Base-by-base conservation (phyloP, 768 basidiomycete genomes). In the Pholiota conissans region DNA sequence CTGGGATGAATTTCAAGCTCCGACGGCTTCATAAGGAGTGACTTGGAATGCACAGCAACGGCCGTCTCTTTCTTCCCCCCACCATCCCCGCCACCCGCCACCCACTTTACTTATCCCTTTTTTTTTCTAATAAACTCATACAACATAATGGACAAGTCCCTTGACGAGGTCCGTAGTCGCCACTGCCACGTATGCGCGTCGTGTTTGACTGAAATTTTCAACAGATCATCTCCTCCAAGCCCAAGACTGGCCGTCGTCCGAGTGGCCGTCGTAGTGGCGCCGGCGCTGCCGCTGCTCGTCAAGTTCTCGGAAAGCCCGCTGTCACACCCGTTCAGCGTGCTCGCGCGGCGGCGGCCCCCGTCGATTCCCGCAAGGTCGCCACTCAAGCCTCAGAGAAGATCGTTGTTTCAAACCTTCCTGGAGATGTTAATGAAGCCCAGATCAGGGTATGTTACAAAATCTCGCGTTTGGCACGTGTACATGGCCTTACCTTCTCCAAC, bases 361-460 rank as follows among this genome's bases (percentile, higher is more conserved):
- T 74, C 35, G 72, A 71, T 29, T 76, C 75, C 13, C 74, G 76
- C 18, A 69, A 79, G 32, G 76, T 78, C 30, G 65, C 80, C 10
- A 60, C 79, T 18, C 73, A 81, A 47, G 69, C 78, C 5, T 80
- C 92, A 1, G 87, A 91, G 71, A 98, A 98, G 78, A 95, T 98
- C 63, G 93, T 98, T 65, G 93, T 99, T 54, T 93, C 91, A 62
- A 95, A 95, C 71, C 86, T 99, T 45, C 96, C 96, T 29, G 69
- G 72, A 6, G 96, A 99, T 68, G 96, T 99, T 53, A 96, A 93
- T 63, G 95, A 98, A 71, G 76, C 80, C 16, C 93, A 97, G 74
- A 86, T 99, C 74, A 92, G 90, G 84, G 97, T 98, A 60, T 60
- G 84, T 77, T 52, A 26, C n/a, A 32, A 28, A 28, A 5, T 13